These are phyloP conservation scores for Hortaea sp. DNA, from an alignment of 2,329 filamentous ascomycete species.

Conservation along the genomic window DNA sequence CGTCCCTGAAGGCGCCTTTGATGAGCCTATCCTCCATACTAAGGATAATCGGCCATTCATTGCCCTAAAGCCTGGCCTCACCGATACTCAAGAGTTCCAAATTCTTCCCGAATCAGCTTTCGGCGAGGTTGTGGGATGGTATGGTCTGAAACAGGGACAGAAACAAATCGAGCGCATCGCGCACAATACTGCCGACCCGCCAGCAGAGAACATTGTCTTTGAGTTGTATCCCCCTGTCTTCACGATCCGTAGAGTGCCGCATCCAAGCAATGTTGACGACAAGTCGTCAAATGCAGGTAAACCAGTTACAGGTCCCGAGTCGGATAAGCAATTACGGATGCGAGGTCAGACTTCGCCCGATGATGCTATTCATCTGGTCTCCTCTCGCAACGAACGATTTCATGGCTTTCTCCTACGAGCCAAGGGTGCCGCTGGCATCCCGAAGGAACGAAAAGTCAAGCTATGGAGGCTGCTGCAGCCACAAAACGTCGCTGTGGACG, in stretches of 20 bases:
- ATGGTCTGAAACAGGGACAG: slow-evolving; percentile 62
- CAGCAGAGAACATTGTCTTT: slow-evolving; percentile 59
- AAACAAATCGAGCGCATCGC: slow-evolving; percentile 60
- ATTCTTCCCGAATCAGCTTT: slow-evolving; percentile 71
- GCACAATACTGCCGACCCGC: slow-evolving; percentile 60
- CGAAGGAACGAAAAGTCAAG: slow-evolving; percentile 62
- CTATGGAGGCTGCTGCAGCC: slow-evolving; percentile 57
- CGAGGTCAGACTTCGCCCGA: slow-evolving; percentile 24
- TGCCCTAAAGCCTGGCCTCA: slow-evolving; percentile 58
- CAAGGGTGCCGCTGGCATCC: slow-evolving; percentile 60
- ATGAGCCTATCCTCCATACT: slow-evolving; percentile 10
- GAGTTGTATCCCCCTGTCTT: slow-evolving; percentile 81
- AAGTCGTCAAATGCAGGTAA: slow-evolving; percentile 5
- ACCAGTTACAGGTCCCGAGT: slow-evolving; percentile 6
- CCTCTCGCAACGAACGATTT: slow-evolving; percentile 59
- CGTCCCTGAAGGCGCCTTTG: slow-evolving; percentile 34
- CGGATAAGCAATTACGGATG: slow-evolving; percentile 8
- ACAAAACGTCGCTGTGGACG: slow-evolving; percentile 19
- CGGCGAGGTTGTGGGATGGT: slow-evolving; percentile 72
- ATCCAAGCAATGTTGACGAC: slow-evolving; percentile 37
- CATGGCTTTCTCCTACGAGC: slow-evolving; percentile 66
- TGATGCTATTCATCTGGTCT: slow-evolving; percentile 56
- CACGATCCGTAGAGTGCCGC: slow-evolving; percentile 69
- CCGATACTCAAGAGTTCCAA: slow-evolving; percentile 60
- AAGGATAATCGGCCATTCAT: slow-evolving; percentile 44